Evolutionary conservation across 139 green algal genomes (phyloP), one percentile per base, ranked within the genome.

Genomic region (Micractinium sp.): DNA sequence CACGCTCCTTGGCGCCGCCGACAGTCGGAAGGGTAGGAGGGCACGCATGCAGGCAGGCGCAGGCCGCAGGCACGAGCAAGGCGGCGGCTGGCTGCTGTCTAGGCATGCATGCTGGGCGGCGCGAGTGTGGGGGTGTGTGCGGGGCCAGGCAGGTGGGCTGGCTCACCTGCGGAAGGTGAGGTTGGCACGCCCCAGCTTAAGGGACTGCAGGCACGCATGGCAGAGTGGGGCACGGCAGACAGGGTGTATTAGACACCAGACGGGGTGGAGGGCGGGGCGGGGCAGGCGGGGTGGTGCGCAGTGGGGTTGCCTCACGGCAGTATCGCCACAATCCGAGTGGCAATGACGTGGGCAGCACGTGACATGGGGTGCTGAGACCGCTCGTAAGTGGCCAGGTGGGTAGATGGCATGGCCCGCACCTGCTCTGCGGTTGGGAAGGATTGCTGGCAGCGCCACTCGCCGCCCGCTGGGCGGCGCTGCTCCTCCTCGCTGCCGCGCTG

Each of bases 101-200:
- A 56, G 47, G 47, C 47, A 56, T 5, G 47, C 47, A 56, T 89
- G 47, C 81, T 92, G 84, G 94, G 96, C 66, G 93, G 87, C 33
- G 47, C 47, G 9, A 56, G 47, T 9, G 47, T 56, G n/a, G n/a
- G n/a, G n/a, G n/a, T n/a, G n/a, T n/a, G n/a, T n/a, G n/a, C n/a
- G n/a, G n/a, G n/a, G n/a, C n/a, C n/a, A n/a, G n/a, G n/a, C n/a
- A n/a, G n/a, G n/a, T n/a, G n/a, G n/a, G n/a, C n/a, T n/a, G n/a
- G n/a, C n/a, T n/a, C n/a, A 56, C 47, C 47, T 56, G 89, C 98
- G 98, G 23, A 96, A 87, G 88, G 96, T 95, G 63, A 98, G 89
- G 93, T 98, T 98, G 85, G 92, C 91, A 31, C 90, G 82, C 25
- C 94, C 96, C 80, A 98, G 91, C 69, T 81, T 63, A 53, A 93